phyloP scores from a whole-genome alignment of 2,329 filamentous ascomycete genomes.

The Cyanodermella asteris region DNA sequence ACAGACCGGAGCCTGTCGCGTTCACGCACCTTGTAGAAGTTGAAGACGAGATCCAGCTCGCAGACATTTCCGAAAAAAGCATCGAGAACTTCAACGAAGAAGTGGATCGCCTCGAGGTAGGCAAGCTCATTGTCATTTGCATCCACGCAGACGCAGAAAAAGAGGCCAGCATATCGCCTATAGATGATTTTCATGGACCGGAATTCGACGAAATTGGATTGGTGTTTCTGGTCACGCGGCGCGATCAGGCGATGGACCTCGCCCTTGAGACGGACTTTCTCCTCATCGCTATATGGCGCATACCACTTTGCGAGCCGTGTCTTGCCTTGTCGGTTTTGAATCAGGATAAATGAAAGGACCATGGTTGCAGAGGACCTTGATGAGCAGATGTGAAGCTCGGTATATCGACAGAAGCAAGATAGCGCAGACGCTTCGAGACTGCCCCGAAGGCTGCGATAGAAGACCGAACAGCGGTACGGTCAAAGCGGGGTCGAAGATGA shows the following conservation, averaged over 20 bases:
- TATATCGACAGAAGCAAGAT: too few relatives aligned
- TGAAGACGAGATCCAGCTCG: conserved; percentile 73
- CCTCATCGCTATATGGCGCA: conserved; percentile 91
- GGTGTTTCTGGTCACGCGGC: conserved; percentile 95
- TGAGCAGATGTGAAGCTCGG: too few relatives aligned
- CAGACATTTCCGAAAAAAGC: conserved; percentile 98
- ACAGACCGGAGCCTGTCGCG: conserved; percentile 1
- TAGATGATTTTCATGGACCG: conserved; percentile 86
- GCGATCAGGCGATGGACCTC: conserved; percentile 97
- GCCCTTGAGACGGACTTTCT: conserved; percentile 97
- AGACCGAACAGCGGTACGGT: too few relatives aligned
- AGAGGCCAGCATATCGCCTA: conserved; percentile 86
- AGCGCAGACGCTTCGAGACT: too few relatives aligned
- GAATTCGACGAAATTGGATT: conserved; percentile 96
- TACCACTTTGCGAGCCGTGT: conserved; percentile 98
- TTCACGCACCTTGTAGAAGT: conserved; percentile 41
- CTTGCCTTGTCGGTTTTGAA: conserved; percentile 89
- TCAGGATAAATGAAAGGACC: conserved; percentile 71
- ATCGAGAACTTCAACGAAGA: conserved; percentile 97
- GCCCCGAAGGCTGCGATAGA: too few relatives aligned
- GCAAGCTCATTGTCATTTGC: conserved; percentile 97
- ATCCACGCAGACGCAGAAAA: conserved; percentile 98
- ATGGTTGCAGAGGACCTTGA: conserved; percentile 14
- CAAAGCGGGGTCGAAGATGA: too few relatives aligned
- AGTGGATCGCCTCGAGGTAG: conserved; percentile 93